Percentiles rank a stretch among this genome's conserved stretches.
phyloP scores from a whole-genome alignment of 2,329 filamentous ascomycete species.

The Pyricularia pennisetigena region DNA sequence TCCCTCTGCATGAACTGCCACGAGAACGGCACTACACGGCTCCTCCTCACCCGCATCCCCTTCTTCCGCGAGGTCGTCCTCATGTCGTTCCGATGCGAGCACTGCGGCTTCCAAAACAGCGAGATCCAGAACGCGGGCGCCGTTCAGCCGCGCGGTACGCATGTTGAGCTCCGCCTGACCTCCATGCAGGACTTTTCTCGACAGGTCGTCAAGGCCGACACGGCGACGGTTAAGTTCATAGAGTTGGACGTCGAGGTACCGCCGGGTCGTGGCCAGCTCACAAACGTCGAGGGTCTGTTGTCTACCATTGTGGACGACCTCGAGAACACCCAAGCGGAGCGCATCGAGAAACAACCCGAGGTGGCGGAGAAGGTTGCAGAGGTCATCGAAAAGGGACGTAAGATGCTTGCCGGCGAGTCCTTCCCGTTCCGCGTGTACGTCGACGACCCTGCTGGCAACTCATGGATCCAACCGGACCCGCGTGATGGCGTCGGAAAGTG shows the following conservation, averaged over 20 bases:
- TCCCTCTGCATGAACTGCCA: constrained; percentile 82
- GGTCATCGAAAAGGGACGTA: constrained; percentile 62
- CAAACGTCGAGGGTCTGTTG: constrained; percentile 86
- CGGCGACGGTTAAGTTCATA: constrained; percentile 75
- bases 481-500: constrained; percentile 78
- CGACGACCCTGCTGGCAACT: constrained; percentile 91
- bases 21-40: constrained; percentile 73
- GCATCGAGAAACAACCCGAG: constrained; percentile 70
- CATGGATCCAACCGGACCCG: constrained; percentile 85
- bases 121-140: constrained; percentile 88
- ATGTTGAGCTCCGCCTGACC: constrained; percentile 75
- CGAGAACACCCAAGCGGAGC: constrained; percentile 68
- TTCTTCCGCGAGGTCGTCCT: constrained; percentile 97
- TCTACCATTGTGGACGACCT: constrained; percentile 71
- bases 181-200: constrained; percentile 65
- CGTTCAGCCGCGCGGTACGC: constrained; percentile 80
- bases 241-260: constrained; percentile 92
- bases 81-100: constrained; percentile 89
- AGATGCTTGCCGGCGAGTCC: constrained; percentile 66
- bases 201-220: constrained; percentile 88
- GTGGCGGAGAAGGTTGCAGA: constrained; percentile 68
- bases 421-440: constrained; percentile 85
- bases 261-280: constrained; percentile 79
- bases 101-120: constrained; percentile 85
- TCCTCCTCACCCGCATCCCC: constrained; percentile 86